phyloP scores from a whole-genome alignment of 768 basidiomycete genomes.

The Tulasnella sp. region DNA sequence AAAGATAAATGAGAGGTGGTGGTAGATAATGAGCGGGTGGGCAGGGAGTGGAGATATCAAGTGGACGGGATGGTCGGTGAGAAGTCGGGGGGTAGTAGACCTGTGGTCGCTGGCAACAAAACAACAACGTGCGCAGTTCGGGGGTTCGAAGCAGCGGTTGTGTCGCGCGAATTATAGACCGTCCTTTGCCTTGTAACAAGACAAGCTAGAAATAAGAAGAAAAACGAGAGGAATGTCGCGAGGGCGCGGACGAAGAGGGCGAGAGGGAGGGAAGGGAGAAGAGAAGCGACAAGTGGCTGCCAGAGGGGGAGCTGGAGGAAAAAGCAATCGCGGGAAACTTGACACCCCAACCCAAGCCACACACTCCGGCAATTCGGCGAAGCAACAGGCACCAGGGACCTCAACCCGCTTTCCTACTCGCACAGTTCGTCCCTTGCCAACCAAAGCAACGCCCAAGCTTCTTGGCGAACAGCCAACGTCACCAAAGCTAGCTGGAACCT shows the following conservation, averaged over 20 bases:
- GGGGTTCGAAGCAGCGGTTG: not conserved
- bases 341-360: not conserved
- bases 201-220: not conserved
- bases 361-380: not conserved
- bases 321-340: not conserved
- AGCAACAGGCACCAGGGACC: not conserved
- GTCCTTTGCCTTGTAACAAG: not conserved
- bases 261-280: not conserved
- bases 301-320: not conserved
- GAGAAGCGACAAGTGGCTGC: not conserved
- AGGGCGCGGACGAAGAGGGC: not conserved
- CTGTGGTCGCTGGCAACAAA: conserved; percentile 6
- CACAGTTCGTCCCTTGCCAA: not conserved
- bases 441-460: not conserved
- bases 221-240: not conserved
- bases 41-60: not conserved
- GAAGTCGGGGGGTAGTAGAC: conserved; percentile 3
- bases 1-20: not conserved
- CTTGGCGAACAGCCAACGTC: not conserved
- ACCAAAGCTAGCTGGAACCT: not conserved
- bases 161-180: not conserved
- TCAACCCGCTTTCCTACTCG: too few species aligned
- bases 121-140: conserved; percentile 3
- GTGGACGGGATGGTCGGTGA: not conserved
- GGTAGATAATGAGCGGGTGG: not conserved